phyloP scores from a whole-genome alignment of 2,329 filamentous ascomycete species.

The Phyllosticta citribraziliensis region DNA sequence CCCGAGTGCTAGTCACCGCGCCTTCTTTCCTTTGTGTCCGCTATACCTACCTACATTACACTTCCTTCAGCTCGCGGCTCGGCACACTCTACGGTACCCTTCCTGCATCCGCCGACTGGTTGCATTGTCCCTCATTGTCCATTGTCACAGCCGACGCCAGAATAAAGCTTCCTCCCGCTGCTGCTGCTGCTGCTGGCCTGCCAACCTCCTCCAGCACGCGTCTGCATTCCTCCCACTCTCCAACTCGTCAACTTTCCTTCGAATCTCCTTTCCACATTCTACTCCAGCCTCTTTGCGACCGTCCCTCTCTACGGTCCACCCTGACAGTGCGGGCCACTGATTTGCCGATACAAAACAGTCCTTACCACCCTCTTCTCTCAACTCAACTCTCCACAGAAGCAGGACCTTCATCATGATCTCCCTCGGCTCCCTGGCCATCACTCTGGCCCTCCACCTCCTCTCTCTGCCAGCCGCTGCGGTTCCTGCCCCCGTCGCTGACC shows the following conservation, averaged over 20 bases:
- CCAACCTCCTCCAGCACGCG: slow-evolving; percentile 7
- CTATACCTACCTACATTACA: no score
- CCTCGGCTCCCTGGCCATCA: slow-evolving; percentile 27
- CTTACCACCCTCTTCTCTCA: slow-evolving; percentile 3
- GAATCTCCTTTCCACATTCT: slow-evolving; percentile 2
- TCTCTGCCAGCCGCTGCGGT: slow-evolving; percentile 16
- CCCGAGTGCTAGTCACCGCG: slow-evolving; percentile 6
- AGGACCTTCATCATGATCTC: slow-evolving; percentile 26
- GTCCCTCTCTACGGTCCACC: background rate
- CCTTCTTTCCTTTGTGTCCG: slow-evolving; percentile 5
- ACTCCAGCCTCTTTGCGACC: slow-evolving; percentile 5
- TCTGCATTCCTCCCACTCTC: background rate
- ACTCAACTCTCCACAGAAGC: slow-evolving; percentile 1
- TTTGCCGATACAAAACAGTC: slow-evolving; percentile 10
- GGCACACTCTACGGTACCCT: background rate
- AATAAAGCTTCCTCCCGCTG: background rate
- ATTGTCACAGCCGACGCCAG: background rate
- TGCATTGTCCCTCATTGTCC: slow-evolving; percentile 7
- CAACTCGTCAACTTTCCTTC: slow-evolving; percentile 1
- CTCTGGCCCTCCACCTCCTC: slow-evolving; percentile 28
- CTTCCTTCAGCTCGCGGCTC: background rate
- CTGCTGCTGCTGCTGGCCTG: background rate
- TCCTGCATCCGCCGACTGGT: no score
- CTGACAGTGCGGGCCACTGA: slow-evolving; percentile 9
- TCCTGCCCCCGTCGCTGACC: slow-evolving; percentile 11